These are phyloP conservation scores for Arctostaphylos glauca DNA, from an alignment of 148 eudicot genomes.

Conservation along the genomic window DNA sequence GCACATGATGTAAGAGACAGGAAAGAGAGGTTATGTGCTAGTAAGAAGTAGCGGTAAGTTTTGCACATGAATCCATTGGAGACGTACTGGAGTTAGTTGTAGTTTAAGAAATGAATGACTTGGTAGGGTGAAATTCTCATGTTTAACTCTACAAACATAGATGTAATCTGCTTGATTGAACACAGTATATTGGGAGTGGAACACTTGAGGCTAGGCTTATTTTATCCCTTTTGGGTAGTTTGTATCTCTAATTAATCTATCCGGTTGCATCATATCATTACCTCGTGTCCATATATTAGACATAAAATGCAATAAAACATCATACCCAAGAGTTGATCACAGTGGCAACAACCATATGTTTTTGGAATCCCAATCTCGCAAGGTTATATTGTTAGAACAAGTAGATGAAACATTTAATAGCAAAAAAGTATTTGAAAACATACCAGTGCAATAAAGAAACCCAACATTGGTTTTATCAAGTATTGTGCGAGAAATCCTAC, in stretches of 20 bases:
- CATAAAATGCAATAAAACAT: neutral
- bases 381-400: neutral
- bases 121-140: neutral
- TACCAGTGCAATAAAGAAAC: slow-evolving; percentile 87
- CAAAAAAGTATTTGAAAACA: slow-evolving; percentile 20
- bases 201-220: neutral
- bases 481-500: slow-evolving; percentile 96
- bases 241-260: neutral
- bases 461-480: slow-evolving; percentile 78
- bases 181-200: neutral
- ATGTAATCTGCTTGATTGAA: neutral
- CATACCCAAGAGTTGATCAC: neutral
- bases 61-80: neutral
- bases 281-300: neutral
- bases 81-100: neutral
- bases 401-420: neutral
- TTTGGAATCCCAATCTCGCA: neutral
- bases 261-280: neutral
- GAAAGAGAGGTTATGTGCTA: neutral
- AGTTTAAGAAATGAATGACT: neutral
- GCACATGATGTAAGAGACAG: neutral
- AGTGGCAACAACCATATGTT: neutral
- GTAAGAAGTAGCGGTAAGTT: neutral
- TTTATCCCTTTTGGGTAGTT: neutral
- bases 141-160: neutral